Conservation (phyloP, 2,329 filamentous ascomycete genomes). For the Talaromyces amestolkiae region DNA sequence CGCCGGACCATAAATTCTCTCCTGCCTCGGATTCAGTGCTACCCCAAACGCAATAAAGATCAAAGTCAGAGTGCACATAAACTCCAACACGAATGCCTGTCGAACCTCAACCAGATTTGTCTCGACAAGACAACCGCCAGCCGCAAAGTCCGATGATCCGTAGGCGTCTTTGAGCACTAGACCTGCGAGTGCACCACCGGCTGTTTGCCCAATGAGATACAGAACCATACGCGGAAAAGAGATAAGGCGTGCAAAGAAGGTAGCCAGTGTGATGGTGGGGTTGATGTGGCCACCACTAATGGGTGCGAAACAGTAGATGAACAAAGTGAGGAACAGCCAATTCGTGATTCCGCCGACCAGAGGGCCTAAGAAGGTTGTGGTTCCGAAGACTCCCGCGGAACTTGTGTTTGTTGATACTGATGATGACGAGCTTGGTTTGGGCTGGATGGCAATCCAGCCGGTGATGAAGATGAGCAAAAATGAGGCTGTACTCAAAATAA, state of each 20-base stretch:
- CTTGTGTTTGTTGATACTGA: slow-evolving; percentile 25
- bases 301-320: slow-evolving; percentile 52
- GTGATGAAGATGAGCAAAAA: slow-evolving; percentile 8
- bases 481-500: not conserved
- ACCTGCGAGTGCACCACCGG: slow-evolving; percentile 48
- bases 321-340: slow-evolving; percentile 43
- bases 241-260: slow-evolving; percentile 51
- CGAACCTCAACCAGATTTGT: slow-evolving; percentile 34
- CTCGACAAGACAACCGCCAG: slow-evolving; percentile 43
- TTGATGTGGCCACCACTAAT: slow-evolving; percentile 55
- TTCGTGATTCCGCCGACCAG: slow-evolving; percentile 42
- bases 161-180: slow-evolving; percentile 38
- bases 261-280: slow-evolving; percentile 54
- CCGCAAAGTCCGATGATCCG: slow-evolving; percentile 30
- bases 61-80: slow-evolving; percentile 46
- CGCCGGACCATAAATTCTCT: slow-evolving; percentile 49
- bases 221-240: slow-evolving; percentile 50
- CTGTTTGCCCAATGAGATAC: slow-evolving; percentile 48
- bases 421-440: slow-evolving; percentile 9
- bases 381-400: slow-evolving; percentile 29
- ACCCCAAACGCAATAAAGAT: slow-evolving; percentile 54
- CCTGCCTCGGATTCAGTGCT: slow-evolving; percentile 54
- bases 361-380: slow-evolving; percentile 30
- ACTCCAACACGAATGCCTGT: slow-evolving; percentile 51
- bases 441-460: slow-evolving; percentile 24